Evolutionary conservation across 768 basidiomycete species (phyloP).

Genomic region (Chlorophyllum brunneum): DNA sequence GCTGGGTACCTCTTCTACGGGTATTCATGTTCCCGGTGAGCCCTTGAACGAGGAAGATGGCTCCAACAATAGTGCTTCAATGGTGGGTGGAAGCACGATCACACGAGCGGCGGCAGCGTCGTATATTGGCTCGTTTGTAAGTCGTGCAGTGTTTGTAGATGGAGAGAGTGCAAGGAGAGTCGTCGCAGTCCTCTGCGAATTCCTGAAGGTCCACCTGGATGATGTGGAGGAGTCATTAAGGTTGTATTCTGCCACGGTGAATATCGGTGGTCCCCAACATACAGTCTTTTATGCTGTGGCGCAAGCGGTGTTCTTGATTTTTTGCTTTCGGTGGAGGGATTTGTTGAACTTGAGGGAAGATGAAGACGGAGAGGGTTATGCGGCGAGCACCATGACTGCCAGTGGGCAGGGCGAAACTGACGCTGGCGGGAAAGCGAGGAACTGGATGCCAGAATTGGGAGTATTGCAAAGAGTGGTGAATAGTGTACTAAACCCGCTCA

Average conservation of each 20-base stretch:
- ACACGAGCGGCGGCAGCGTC: constrained; percentile 91
- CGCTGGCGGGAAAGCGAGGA: constrained; percentile 32
- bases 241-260: constrained; percentile 27
- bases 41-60: constrained; percentile 7
- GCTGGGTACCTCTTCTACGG: constrained; percentile 32
- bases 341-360: constrained; percentile 58
- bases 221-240: constrained; percentile 51
- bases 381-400: constrained; percentile 9
- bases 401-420: not conserved
- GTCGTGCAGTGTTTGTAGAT: constrained; percentile 84
- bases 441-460: constrained; percentile 83
- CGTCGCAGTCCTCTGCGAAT: constrained; percentile 82
- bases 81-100: constrained; percentile 37
- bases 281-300: constrained; percentile 88
- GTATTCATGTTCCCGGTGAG: constrained; percentile 11
- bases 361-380: constrained; percentile 47
- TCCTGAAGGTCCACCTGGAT: constrained; percentile 73
- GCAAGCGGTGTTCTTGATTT: constrained; percentile 92
- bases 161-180: constrained; percentile 69
- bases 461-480: constrained; percentile 77
- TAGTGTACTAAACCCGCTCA: constrained; percentile 85
- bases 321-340: constrained; percentile 97
- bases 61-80: constrained; percentile 15
- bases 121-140: constrained; percentile 91
- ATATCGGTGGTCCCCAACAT: constrained; percentile 32